Conservation (phyloP, 371 early-diverging fungal species). For the Nematocida ironsii region DNA sequence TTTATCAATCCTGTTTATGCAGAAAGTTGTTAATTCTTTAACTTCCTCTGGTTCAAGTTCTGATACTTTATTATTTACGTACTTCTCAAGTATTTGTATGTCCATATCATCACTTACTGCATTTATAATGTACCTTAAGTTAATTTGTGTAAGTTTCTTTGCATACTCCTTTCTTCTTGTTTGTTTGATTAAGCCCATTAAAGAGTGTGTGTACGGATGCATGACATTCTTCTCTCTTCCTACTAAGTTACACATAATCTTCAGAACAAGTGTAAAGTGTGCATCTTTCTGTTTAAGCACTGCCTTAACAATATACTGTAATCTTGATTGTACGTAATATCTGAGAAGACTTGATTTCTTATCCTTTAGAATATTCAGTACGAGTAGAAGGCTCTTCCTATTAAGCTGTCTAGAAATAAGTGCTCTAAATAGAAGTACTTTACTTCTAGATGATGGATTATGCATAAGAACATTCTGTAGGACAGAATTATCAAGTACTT, state of each 20-base stretch:
- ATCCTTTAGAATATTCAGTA: constrained; percentile 30
- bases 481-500: background rate
- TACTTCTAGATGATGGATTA: constrained; percentile 1
- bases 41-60: constrained; percentile 4
- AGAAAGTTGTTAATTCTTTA: background rate
- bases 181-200: constrained; percentile 23
- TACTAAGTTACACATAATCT: constrained; percentile 30
- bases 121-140: constrained; percentile 12
- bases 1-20: constrained; percentile 1
- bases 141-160: background rate
- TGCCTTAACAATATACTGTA: constrained; percentile 1
- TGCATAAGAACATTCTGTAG: constrained; percentile 6
- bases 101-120: constrained; percentile 6
- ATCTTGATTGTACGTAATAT: constrained; percentile 16
- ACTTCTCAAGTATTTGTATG: constrained; percentile 35
- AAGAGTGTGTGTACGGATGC: constrained; percentile 17
- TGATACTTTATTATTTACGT: background rate
- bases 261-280: background rate
- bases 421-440: constrained; percentile 4
- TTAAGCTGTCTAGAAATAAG: background rate
- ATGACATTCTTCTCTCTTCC: constrained; percentile 45
- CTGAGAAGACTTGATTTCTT: constrained; percentile 28
- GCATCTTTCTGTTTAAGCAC: constrained; percentile 5
- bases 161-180: constrained; percentile 29
- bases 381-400: background rate